phyloP scores from a whole-genome alignment of 306 rosid species.

The Comarum palustre region DNA sequence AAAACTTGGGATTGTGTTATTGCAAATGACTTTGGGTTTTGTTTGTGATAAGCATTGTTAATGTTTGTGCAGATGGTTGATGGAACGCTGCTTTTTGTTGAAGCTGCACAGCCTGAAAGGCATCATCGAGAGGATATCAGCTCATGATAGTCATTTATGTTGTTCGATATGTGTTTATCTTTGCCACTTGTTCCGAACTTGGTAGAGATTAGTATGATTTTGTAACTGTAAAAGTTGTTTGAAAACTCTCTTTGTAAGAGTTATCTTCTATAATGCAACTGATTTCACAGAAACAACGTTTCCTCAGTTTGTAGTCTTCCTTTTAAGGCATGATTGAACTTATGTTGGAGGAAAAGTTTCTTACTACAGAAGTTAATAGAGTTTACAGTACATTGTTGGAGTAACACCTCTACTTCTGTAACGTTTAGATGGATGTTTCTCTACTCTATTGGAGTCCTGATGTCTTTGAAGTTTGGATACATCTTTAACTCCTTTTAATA shows the following conservation, averaged over 20 bases:
- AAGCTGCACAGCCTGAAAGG: constrained; percentile 43
- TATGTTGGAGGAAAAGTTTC: not conserved
- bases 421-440: not conserved
- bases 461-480: not conserved
- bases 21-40: not conserved
- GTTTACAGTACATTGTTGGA: too few species aligned
- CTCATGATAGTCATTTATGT: not conserved
- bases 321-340: too few species aligned
- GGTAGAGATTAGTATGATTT: not conserved
- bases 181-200: not conserved
- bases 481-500: not conserved
- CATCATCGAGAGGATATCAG: too few species aligned
- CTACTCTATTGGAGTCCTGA: not conserved
- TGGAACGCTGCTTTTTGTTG: constrained; percentile 71
- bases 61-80: constrained; percentile 51
- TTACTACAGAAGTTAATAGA: too few species aligned
- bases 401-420: not conserved
- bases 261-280: too few species aligned
- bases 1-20: not conserved
- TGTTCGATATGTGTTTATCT: too few species aligned
- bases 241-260: too few species aligned
- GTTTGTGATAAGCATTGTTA: not conserved
- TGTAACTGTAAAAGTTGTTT: too few species aligned
- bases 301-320: too few species aligned
- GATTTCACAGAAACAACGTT: too few species aligned